Evolutionary conservation across 371 early-diverging fungal genomes (phyloP).

Genomic region (Apophysomyces elegans): DNA sequence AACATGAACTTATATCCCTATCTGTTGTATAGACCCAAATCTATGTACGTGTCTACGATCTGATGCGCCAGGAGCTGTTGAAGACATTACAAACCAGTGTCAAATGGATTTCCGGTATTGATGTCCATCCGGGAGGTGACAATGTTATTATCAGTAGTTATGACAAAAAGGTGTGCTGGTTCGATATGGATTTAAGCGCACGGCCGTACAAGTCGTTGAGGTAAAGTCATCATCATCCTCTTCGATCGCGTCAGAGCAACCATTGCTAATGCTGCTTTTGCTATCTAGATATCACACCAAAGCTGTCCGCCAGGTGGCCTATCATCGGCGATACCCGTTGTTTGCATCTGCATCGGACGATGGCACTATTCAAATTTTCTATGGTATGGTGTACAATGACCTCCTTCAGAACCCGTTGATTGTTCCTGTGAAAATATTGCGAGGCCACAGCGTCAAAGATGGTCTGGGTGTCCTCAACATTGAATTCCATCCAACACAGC

Average conservation of each 20-base stretch:
- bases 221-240: conserved; percentile 17
- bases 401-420: conserved; percentile 94
- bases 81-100: conserved; percentile 83
- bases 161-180: conserved; percentile 95
- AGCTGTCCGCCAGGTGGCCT: conserved; percentile 90
- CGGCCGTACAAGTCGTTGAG: conserved; percentile 92
- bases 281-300: conserved; percentile 74
- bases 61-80: conserved; percentile 82
- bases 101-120: conserved; percentile 95
- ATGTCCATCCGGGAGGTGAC: conserved; percentile 92
- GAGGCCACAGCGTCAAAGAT: conserved; percentile 78
- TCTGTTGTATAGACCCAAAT: conserved; percentile 78
- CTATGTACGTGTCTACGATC: conserved; percentile 90
- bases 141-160: conserved; percentile 95
- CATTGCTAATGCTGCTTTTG: background rate
- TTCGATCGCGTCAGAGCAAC: too few species aligned
- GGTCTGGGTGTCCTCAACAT: conserved; percentile 82
- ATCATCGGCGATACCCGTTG: conserved; percentile 89
- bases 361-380: conserved; percentile 92
- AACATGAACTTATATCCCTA: background rate
- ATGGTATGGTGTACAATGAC: conserved; percentile 96
- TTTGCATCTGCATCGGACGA: conserved; percentile 96
- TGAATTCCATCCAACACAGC: conserved; percentile 95
- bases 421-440: conserved; percentile 95
- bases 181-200: conserved; percentile 91